Base-by-base conservation (phyloP, 805 yeast genomes). In the Candida manassasensis region DNA sequence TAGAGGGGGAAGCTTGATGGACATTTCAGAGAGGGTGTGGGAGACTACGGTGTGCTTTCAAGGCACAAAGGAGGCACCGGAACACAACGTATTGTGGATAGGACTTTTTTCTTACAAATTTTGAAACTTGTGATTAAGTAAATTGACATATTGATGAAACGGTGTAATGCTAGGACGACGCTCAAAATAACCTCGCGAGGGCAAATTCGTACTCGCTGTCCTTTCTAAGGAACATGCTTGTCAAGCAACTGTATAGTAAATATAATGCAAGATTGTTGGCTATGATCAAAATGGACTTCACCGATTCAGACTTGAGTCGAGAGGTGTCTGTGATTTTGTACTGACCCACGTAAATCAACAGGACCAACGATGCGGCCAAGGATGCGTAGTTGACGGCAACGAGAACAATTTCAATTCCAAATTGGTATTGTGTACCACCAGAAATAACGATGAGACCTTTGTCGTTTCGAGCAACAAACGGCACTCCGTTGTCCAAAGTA, bases 351-450 rank as follows among this genome's bases (percentile, higher is more conserved):
- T 57, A 50, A 4, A 73, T 60, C 29, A 83, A 52, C 0, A 50
- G 35, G 8, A 73, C 47, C n/a, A 74, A 34, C 4, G 67, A 40
- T 0, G 56, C 34, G 0, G 72, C 75, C 43, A 83, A 60, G 0
- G 57, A 45, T 4, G 70, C 42, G 47, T 84, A 84, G 43, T 73
- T 61, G 2, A 48, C 52, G 3, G 75, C 69, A 6, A 81, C 71
- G 2, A 80, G 53, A 4, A 77, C 49, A 3, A 79, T 68, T 50
- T 84, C 94, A 3, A 74, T 57, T 0, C 93, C 90, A 55, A 82
- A 77, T 57, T 83, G 90, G 65, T 77, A 78, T 37, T 71, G 73
- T 3, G 60, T 55, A 3, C 85, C 87, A 10, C 86, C 86, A 39
- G 83, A 72, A 37, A 81, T 69, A 45, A 63, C 69, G 56, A 78